phyloP scores from a whole-genome alignment of 2,329 filamentous ascomycete genomes.

The Hymenoscyphus fructigenus region DNA sequence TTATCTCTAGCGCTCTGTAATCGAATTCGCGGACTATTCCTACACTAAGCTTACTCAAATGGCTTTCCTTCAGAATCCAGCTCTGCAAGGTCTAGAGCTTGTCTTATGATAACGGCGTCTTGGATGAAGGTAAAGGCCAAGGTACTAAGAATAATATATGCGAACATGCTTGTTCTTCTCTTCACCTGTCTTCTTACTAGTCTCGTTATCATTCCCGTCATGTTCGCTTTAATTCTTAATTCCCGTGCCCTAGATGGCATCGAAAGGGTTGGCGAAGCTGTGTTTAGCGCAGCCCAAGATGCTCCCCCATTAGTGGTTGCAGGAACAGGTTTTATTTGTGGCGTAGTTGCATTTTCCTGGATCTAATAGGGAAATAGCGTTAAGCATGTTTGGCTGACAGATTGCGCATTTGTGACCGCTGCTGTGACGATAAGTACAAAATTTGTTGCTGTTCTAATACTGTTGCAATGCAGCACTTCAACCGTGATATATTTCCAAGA shows the following conservation, averaged over 20 bases:
- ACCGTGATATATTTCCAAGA: too few relatives aligned
- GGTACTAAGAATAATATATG: constrained; percentile 18
- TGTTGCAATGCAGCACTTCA: too few relatives aligned
- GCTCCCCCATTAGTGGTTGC: constrained; percentile 14
- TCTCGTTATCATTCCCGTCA: constrained; percentile 19
- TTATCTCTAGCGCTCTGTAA: constrained; percentile 11
- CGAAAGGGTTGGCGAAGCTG: constrained; percentile 17
- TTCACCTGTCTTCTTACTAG: constrained; percentile 22
- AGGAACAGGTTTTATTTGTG: constrained; percentile 15
- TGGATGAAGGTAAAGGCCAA: constrained; percentile 12
- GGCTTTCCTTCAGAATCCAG: background rate
- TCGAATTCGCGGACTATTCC: constrained; percentile 2
- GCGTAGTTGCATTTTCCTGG: constrained; percentile 13
- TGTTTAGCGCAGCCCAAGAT: constrained; percentile 18
- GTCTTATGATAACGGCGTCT: constrained; percentile 10
- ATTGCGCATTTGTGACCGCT: constrained; percentile 12
- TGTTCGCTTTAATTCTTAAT: constrained; percentile 21
- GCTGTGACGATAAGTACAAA: too few relatives aligned
- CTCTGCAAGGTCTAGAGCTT: too few relatives aligned
- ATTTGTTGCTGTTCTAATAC: too few relatives aligned
- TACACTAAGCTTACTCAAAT: background rate
- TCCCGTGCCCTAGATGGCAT: constrained; percentile 20
- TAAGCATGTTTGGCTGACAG: constrained; percentile 15
- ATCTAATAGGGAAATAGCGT: constrained; percentile 11
- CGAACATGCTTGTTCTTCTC: constrained; percentile 18